Base-by-base conservation (phyloP, 139 green algal genomes). In the Chlorella sorokiniana region DNA sequence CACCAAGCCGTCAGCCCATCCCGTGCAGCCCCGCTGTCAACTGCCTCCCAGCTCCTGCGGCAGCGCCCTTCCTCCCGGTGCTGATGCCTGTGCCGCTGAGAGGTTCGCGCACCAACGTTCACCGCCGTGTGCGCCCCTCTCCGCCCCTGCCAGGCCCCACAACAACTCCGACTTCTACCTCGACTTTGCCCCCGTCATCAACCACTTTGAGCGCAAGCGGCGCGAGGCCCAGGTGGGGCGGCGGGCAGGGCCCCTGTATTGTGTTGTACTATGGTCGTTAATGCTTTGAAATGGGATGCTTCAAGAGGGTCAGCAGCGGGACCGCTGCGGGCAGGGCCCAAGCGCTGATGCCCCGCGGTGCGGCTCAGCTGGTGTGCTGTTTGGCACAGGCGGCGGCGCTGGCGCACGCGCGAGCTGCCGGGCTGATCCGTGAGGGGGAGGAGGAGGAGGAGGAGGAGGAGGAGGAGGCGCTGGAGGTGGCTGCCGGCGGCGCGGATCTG, bases 141-240 rank as follows among this genome's bases (percentile, higher is more conserved):
- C 9, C 44, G 29, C n/a, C n/a, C 16, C 44, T 11, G 0, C 16
- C 71, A 78, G 73, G 3, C 59, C 41, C 29, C 75, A 81, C 75
- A 81, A 76, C 75, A 52, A 80, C 42, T 40, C 23, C 22, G 83
- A 87, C 63, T 87, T 87, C 52, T 87, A 45, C 45, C 38, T 87
- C 8, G 76, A 84, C 33, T 80, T 87, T n/a, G 7, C 25, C 27
- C 59, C 51, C 18, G 48, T 78, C 40, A 81, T 87, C 38, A 35
- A 37, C 4, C 33, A 44, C 40, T 79, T 79, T 38, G 41, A 72
- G 75, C 59, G 59, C 29, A 31, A 42, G 75, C 56, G 54, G 6
- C 59, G 59, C 38, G 54, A 25, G 27, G 73, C 41, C 25, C 71
- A 78, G 71, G 71, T 78, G 51, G 25, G 63, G 63, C 29, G n/a